Conservation (phyloP, 345 rosid genomes). For the Euphorbia tirucalli region DNA sequence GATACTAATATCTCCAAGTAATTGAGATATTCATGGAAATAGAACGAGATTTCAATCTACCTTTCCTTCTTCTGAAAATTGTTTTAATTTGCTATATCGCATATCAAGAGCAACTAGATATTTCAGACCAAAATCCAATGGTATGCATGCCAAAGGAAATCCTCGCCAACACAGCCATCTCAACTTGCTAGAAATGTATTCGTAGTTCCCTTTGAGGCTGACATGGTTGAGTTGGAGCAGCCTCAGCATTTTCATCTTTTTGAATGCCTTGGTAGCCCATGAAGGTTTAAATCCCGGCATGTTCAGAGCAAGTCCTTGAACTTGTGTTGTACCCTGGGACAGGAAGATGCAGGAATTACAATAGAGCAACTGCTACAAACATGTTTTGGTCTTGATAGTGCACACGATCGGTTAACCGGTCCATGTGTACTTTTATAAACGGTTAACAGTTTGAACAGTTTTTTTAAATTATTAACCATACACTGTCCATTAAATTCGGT, state of each 20-base stretch:
- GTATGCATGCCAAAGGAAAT: conserved; percentile 8
- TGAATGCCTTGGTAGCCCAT: conserved; percentile 17
- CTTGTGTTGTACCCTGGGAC: conserved; percentile 22
- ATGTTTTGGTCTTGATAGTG: too few relatives aligned
- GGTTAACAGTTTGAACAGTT: too few relatives aligned
- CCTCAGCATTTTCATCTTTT: conserved; percentile 16
- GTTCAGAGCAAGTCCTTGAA: conserved; percentile 20
- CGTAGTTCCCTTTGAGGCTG: not conserved
- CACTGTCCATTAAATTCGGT: too few relatives aligned
- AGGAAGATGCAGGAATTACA: not conserved
- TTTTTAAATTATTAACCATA: too few relatives aligned
- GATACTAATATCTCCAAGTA: not conserved
- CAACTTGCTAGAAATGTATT: conserved; percentile 10
- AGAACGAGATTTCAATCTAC: not conserved
- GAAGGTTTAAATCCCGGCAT: not conserved
- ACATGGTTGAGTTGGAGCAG: conserved; percentile 12
- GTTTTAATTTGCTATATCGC: conserved; percentile 7
- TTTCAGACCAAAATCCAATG: not conserved
- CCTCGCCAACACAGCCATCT: conserved; percentile 20
- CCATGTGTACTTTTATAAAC: too few relatives aligned
- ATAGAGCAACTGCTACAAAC: not conserved
- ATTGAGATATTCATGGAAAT: not conserved
- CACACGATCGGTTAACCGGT: too few relatives aligned
- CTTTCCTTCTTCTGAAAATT: conserved; percentile 4
- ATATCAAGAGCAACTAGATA: conserved; percentile 11